Base-by-base conservation (phyloP, 305 asterid species). In the Fraxinus greggii region DNA sequence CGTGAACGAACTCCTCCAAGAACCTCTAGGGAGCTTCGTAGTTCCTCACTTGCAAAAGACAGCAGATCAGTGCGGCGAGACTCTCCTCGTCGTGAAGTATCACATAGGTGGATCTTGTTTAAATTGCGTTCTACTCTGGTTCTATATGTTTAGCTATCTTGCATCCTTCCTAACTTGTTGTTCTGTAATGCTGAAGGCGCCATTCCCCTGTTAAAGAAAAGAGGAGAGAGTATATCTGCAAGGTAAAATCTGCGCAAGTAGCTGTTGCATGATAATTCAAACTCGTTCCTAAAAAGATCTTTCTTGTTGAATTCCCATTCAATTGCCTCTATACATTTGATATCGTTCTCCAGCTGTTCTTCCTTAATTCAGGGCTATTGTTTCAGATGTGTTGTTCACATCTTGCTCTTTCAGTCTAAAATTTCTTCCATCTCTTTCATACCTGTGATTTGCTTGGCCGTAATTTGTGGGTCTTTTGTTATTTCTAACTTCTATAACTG, bases 181-280 rank as follows among this genome's bases (percentile, higher is more conserved):
- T 89, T 94, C 90, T 91, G 83, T 91, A 89, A 91, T 91, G 88
- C 94, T 95, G 98, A 96, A 96, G 99, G 99, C 98, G 80, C 77
- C 98, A 85, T 89, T 92, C 98, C 90, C 98, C 99, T 85, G 94
- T 91, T 80, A 95, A 90, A 91, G 97, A 89, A 87, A 95, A 91
- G 90, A 90, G 95, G 91, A 94, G 97, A 88, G 98, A 97, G 79
- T 97, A 97, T 89, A 80, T 88, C 80, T 97, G 98, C 98, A 97
- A 97, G 99, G 99, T 97, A 97, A 93, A 90, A 84, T 74, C 86
- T 86, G 82, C 42, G 85, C 85, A 83, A 81, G 91, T 88, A 77
- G 87, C 80, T 80, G 88, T 89, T 84, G 85, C 85, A 81, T 85
- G 89, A 82, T 89, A 81, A 73, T 79, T 81, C 83, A 85, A 88